Conservation (phyloP, 2,329 filamentous ascomycete genomes). For the Fusarium sororula region DNA sequence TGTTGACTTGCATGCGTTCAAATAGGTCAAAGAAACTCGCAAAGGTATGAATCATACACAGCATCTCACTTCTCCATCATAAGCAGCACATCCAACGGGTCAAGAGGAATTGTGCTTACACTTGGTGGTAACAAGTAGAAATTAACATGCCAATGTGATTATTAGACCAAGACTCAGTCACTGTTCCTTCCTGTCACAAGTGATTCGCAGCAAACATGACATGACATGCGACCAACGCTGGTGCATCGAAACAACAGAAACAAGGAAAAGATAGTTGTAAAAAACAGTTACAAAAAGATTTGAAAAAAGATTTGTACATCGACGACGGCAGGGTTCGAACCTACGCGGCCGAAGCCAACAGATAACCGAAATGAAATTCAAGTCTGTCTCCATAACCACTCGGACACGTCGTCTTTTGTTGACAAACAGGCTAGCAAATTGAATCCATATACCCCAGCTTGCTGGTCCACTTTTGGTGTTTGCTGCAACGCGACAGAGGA, state of each 20-base stretch:
- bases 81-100: not conserved
- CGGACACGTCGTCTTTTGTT: constrained; percentile 14
- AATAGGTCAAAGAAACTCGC: fast-evolving
- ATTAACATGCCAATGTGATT: not conserved
- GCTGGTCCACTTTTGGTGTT: not conserved
- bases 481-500: not conserved
- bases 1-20: not conserved
- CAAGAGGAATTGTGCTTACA: not conserved
- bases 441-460: not conserved
- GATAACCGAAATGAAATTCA: not conserved
- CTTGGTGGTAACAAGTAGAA: not conserved
- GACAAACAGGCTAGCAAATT: fast-evolving
- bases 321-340: constrained; percentile 20
- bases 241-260: not conserved
- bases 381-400: constrained; percentile 24
- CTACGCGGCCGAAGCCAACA: constrained; percentile 16
- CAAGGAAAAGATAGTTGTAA: too few relatives aligned
- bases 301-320: not conserved
- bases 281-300: too few relatives aligned
- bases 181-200: not conserved
- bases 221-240: not conserved
- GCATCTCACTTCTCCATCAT: not conserved
- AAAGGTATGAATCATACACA: too few relatives aligned
- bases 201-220: not conserved
- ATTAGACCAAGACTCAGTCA: not conserved